phyloP scores from a whole-genome alignment of 2,329 filamentous ascomycete genomes.

The Pleochaeta shiraiana region DNA sequence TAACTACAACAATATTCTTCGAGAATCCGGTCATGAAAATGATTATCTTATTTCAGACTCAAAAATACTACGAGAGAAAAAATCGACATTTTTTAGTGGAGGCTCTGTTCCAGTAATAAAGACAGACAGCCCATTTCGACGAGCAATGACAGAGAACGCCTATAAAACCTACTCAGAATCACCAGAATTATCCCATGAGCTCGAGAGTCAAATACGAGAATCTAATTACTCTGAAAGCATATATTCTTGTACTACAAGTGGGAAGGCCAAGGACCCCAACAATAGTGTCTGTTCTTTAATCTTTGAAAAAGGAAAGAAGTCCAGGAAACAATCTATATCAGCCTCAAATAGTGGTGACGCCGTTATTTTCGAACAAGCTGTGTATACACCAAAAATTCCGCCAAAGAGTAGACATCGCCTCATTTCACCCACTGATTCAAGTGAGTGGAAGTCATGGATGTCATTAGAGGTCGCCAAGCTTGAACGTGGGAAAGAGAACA shows the following conservation, averaged over 20 bases:
- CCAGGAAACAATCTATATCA: conserved; percentile 5
- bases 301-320: conserved; percentile 6
- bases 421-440: conserved; percentile 24
- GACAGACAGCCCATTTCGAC: conserved; percentile 32
- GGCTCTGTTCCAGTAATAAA: conserved; percentile 29
- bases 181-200: background rate
- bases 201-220: background rate
- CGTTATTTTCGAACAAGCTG: conserved; percentile 18
- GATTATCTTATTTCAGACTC: too few species aligned
- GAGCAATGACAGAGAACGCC: conserved; percentile 21
- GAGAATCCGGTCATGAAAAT: too few species aligned
- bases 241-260: conserved; percentile 18
- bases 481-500: conserved; percentile 18
- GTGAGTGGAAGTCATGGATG: conserved; percentile 33
- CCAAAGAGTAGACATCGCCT: conserved; percentile 15
- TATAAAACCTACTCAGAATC: background rate
- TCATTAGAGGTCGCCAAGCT: conserved; percentile 29
- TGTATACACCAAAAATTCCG: conserved; percentile 15
- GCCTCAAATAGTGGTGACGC: conserved; percentile 15
- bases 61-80: conserved; percentile 20
- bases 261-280: conserved; percentile 10
- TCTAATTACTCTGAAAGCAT: conserved; percentile 16
- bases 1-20: too few species aligned
- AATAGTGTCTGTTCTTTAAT: conserved; percentile 10
- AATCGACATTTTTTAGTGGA: conserved; percentile 30